Conservation (phyloP, 257 asterid species). For the Linaria vulgaris region DNA sequence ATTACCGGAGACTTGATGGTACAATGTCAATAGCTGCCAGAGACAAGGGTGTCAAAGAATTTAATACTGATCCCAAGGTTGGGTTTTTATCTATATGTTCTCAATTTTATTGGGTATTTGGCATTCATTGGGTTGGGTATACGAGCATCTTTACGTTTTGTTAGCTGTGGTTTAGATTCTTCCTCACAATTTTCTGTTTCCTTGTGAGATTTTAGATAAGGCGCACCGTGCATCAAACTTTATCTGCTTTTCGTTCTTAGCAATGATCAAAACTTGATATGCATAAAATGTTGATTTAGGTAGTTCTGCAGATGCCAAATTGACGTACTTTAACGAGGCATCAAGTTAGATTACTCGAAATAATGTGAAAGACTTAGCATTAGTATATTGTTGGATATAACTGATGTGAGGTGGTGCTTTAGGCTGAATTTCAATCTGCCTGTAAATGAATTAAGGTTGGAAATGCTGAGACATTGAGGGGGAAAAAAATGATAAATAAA, state of each 20-base stretch:
- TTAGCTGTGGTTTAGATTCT: constrained; percentile 8
- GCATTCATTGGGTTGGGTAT: constrained; percentile 2
- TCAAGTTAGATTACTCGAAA: no score
- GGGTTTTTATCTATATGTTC: constrained; percentile 24
- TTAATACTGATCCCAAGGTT: constrained; percentile 85
- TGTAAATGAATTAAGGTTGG: no score
- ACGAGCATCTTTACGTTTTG: constrained; percentile 6
- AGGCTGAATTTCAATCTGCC: no score
- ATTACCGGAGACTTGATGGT: constrained; percentile 91
- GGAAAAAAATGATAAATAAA: no score
- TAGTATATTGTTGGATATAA: no score
- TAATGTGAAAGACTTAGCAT: no score
- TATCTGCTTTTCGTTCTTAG: background rate
- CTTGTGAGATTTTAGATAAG: background rate
- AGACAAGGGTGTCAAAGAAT: constrained; percentile 94
- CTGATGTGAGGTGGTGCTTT: no score
- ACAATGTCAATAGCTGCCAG: constrained; percentile 92
- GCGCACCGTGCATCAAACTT: background rate
- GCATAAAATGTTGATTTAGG: no score
- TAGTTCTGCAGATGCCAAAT: no score
- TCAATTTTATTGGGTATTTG: constrained; percentile 14
- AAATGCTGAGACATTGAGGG: no score
- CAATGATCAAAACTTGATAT: no score
- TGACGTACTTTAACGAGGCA: no score
- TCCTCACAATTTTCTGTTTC: background rate